Evolutionary conservation across 1,139 yeast species (phyloP).

Genomic region (Yamadazyma blattariae): DNA sequence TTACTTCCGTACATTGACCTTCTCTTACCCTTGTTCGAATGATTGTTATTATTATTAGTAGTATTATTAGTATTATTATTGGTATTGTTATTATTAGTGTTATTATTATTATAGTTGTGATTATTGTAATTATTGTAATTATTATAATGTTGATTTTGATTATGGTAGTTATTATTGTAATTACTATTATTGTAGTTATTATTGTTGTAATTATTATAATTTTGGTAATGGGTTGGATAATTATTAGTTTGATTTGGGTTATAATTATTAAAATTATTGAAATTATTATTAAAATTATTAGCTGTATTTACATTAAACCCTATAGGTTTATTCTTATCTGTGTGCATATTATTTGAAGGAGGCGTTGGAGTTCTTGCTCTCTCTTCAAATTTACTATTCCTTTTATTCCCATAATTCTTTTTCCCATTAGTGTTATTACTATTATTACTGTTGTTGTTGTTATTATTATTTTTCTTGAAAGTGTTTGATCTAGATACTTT

Average conservation of each 20-base stretch:
- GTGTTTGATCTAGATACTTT: slow-evolving; percentile 25
- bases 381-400: slow-evolving; percentile 13
- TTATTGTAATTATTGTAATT: neutral
- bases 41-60: slow-evolving; percentile 4
- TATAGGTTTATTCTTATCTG: slow-evolving; percentile 9
- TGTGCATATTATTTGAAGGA: slow-evolving; percentile 15
- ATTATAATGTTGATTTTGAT: slow-evolving; percentile 4
- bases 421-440: slow-evolving; percentile 8
- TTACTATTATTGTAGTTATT: slow-evolving; percentile 4
- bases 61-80: slow-evolving; percentile 3
- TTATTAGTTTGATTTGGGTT: slow-evolving; percentile 5
- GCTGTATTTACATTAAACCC: slow-evolving; percentile 1
- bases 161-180: slow-evolving; percentile 9
- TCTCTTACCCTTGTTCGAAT: slow-evolving; percentile 9
- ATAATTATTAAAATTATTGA: neutral
- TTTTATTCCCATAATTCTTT: slow-evolving; percentile 16
- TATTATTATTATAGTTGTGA: neutral
- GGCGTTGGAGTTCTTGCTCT: slow-evolving; percentile 28
- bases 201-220: slow-evolving; percentile 4
- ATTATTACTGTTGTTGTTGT: slow-evolving; percentile 30
- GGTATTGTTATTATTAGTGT: neutral
- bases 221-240: neutral
- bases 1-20: slow-evolving; percentile 16
- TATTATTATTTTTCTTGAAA: slow-evolving; percentile 28
- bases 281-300: slow-evolving; percentile 8